These are phyloP conservation scores for Metschnikowia reukaufii DNA, from an alignment of 805 yeast genomes.

Conservation along the genomic window DNA sequence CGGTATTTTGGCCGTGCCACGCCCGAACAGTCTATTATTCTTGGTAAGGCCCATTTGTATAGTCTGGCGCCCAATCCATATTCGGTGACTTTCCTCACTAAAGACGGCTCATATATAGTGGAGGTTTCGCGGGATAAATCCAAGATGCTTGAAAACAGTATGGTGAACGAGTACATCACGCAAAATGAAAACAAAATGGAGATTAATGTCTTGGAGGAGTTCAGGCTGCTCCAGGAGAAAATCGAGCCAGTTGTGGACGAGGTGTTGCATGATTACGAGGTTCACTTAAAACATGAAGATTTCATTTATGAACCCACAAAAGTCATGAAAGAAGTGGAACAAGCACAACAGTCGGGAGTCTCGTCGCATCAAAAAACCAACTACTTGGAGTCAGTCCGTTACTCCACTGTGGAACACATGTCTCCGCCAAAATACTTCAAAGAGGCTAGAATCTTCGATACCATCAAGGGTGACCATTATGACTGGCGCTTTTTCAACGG, in stretches of 20 bases:
- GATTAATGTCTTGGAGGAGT: constrained; percentile 25
- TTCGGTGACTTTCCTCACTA: constrained; percentile 26
- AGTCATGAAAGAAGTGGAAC: constrained; percentile 19
- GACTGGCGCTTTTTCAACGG: constrained; percentile 31
- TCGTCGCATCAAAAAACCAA: constrained; percentile 9
- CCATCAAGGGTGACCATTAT: constrained; percentile 26
- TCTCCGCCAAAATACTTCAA: constrained; percentile 40
- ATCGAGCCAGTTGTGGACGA: constrained; percentile 22
- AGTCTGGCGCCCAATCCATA: constrained; percentile 33
- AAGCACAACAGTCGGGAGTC: constrained; percentile 14
- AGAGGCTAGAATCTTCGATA: constrained; percentile 35
- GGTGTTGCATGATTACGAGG: constrained; percentile 29
- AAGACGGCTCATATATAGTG: constrained; percentile 35
- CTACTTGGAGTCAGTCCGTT: constrained; percentile 16
- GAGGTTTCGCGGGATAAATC: constrained; percentile 14
- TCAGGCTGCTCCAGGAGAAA: constrained; percentile 20
- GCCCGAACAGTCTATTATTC: constrained; percentile 17
- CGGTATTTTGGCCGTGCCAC: constrained; percentile 18
- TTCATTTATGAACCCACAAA: constrained; percentile 26
- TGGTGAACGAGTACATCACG: constrained; percentile 25
- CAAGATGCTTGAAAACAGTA: constrained; percentile 23
- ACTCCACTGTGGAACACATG: constrained; percentile 9
- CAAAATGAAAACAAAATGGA: background rate
- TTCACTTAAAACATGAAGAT: constrained; percentile 27
- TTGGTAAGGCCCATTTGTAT: constrained; percentile 25